Conservation (phyloP, 2,329 filamentous ascomycete species). For the Zasmidium cellare region DNA sequence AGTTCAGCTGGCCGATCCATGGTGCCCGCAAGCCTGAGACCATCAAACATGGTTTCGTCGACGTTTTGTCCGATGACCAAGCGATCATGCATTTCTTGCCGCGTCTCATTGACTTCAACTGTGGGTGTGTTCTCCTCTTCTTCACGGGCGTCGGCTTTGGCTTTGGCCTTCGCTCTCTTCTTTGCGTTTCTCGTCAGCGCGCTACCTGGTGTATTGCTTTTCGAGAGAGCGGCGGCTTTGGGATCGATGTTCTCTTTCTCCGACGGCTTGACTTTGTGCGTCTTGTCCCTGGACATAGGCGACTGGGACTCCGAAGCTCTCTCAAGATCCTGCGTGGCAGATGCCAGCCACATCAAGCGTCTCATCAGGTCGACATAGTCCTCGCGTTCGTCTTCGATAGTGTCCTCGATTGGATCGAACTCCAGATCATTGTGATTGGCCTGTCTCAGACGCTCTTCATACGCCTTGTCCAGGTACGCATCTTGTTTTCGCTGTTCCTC, state of each 20-base stretch:
- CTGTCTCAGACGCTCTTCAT: constrained; percentile 42
- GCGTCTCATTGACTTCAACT: constrained; percentile 45
- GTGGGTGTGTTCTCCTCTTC: constrained; percentile 27
- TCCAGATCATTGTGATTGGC: constrained; percentile 35
- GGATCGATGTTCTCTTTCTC: constrained; percentile 67
- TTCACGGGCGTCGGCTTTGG: constrained; percentile 16
- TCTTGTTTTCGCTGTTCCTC: constrained; percentile 48
- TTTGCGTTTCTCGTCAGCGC: constrained; percentile 12
- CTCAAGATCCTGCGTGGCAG: too few relatives aligned
- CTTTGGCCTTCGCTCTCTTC: constrained; percentile 18
- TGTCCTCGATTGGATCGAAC: constrained; percentile 53
- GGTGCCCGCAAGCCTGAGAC: background rate
- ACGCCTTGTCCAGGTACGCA: constrained; percentile 45
- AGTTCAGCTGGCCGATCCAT: background rate
- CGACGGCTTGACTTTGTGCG: constrained; percentile 54
- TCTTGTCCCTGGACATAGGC: too few relatives aligned
- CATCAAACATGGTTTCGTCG: constrained; percentile 25
- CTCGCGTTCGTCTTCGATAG: constrained; percentile 46
- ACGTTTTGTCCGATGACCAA: constrained; percentile 44
- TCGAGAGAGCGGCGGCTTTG: constrained; percentile 56
- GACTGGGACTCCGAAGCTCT: too few relatives aligned
- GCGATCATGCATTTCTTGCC: constrained; percentile 41
- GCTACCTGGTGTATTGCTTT: background rate
- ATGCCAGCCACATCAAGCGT: constrained; percentile 52
- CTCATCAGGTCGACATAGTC: constrained; percentile 48